These are phyloP conservation scores for Exophiala sp. DNA, from an alignment of 2,329 filamentous ascomycete species.

Conservation along the genomic window DNA sequence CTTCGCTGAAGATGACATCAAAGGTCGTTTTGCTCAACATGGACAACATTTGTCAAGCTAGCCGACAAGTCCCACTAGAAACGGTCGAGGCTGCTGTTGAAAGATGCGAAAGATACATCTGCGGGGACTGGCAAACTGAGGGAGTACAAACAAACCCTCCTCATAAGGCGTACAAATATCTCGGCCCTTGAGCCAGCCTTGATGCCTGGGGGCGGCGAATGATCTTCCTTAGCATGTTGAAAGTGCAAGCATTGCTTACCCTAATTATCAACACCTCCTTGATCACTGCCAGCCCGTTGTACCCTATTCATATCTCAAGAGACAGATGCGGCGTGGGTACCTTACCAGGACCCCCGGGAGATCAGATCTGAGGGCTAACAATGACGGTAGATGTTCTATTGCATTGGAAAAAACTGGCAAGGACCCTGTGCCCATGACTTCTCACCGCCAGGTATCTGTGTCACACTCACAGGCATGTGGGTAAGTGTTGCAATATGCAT, in stretches of 20 bases:
- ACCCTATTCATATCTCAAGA: neutral
- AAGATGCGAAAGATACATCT: neutral
- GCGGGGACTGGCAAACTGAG: neutral
- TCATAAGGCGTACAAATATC: constrained; percentile 1
- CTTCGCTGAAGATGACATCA: neutral
- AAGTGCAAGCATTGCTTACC: neutral
- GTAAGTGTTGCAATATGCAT: neutral
- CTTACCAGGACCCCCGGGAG: neutral
- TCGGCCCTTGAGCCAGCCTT: neutral
- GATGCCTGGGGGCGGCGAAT: neutral
- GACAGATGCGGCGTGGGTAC: neutral
- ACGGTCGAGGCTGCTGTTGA: neutral
- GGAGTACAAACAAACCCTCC: neutral
- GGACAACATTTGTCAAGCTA: neutral
- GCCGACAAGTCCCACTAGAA: neutral
- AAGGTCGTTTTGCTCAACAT: neutral
- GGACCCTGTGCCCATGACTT: constrained; percentile 1
- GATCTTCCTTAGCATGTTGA: neutral
- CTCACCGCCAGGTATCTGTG: neutral
- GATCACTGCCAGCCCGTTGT: neutral
- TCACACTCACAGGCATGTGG: constrained; percentile 3
- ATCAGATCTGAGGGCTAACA: neutral
- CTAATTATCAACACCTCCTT: neutral
- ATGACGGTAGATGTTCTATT: constrained; percentile 4
- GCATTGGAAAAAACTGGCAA: constrained; percentile 2